Evolutionary conservation across 352 stramenopile genomes (phyloP).

Genomic region (Globisporangium uncinulatum): DNA sequence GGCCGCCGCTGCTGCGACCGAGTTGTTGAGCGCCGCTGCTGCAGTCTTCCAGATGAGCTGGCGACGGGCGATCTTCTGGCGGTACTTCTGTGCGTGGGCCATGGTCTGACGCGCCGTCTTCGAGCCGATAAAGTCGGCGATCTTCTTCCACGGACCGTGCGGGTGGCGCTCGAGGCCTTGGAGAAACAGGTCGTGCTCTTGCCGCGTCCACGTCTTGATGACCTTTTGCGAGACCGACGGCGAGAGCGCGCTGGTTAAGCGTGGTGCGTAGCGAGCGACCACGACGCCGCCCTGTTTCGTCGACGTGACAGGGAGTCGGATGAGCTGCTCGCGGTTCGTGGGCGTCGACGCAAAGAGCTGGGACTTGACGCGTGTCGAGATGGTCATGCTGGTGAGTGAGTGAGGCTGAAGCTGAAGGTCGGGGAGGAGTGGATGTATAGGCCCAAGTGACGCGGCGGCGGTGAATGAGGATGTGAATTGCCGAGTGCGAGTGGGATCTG

Average conservation of each 20-base stretch:
- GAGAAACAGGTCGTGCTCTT: constrained; percentile 45
- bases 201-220: constrained; percentile 31
- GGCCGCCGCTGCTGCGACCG: constrained; percentile 1
- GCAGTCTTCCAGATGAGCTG: constrained; percentile 18
- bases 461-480: constrained; percentile 3
- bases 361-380: constrained; percentile 19
- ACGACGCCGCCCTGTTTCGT: constrained; percentile 25
- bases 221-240: constrained; percentile 15
- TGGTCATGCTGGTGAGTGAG: constrained; percentile 10
- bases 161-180: constrained; percentile 44
- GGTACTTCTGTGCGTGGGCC: constrained; percentile 91
- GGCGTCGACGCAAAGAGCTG: constrained; percentile 17
- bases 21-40: constrained; percentile 4
- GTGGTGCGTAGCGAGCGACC: constrained; percentile 19
- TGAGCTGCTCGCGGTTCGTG: constrained; percentile 20
- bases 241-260: constrained; percentile 13
- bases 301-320: constrained; percentile 15
- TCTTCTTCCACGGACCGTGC: constrained; percentile 38
- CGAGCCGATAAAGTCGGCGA: constrained; percentile 41
- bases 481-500: background rate
- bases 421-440: too few species aligned
- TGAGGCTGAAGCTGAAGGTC: background rate
- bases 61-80: constrained; percentile 47
- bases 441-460: constrained; percentile 9
- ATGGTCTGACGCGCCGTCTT: constrained; percentile 86